A percentile compares a stretch with the other conserved stretches of the same genome.
phyloP scores from a whole-genome alignment of 208 protist genomes.

The Leishmania guyanensis region DNA sequence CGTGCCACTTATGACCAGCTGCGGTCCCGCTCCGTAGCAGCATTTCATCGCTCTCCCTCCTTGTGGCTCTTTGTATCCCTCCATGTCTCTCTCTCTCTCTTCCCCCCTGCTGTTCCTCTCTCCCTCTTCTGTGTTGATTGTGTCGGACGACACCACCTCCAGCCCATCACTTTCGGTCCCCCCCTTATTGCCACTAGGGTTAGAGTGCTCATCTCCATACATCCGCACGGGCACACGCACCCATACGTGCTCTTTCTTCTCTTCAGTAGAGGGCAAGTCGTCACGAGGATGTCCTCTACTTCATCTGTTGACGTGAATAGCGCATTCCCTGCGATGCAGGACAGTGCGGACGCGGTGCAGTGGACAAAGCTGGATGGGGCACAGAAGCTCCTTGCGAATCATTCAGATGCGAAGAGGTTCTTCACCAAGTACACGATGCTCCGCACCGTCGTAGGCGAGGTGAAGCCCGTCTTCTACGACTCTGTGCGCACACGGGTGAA shows the following conservation, averaged over 20 bases:
- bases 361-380: conserved; percentile 33
- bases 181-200: background rate
- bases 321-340: background rate
- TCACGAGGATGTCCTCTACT: background rate
- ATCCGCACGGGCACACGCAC: conserved; percentile 3
- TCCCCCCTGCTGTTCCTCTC: background rate
- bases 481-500: conserved; percentile 23
- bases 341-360: conserved; percentile 1
- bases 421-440: conserved; percentile 31
- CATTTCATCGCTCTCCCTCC: background rate
- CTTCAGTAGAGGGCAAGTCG: background rate
- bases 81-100: background rate
- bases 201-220: background rate
- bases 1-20: background rate
- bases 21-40: background rate
- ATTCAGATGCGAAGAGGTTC: conserved; percentile 22
- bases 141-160: background rate
- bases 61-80: background rate
- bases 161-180: background rate
- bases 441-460: conserved; percentile 41
- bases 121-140: background rate
- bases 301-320: background rate
- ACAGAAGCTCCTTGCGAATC: conserved; percentile 18
- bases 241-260: background rate
- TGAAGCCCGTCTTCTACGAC: conserved; percentile 36